Evolutionary conservation across 768 basidiomycete species (phyloP).

Genomic region (Boletus rufocinnamomeus): DNA sequence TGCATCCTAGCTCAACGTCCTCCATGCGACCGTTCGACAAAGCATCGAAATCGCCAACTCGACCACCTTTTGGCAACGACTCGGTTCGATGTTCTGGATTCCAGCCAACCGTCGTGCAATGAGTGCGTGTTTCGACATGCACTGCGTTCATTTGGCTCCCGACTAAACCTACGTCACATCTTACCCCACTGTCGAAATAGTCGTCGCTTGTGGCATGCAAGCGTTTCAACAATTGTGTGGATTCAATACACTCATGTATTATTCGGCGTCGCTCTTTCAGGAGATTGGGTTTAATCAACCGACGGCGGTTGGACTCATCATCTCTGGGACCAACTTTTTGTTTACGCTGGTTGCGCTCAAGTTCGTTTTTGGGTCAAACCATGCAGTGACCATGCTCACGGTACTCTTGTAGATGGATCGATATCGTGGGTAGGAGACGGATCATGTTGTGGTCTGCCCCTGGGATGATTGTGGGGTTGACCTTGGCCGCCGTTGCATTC

Average conservation of each 20-base stretch:
- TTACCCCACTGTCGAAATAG: constrained; percentile 34
- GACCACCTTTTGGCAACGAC: constrained; percentile 60
- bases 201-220: constrained; percentile 79
- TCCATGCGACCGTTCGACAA: constrained; percentile 59
- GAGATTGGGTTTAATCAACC: constrained; percentile 82
- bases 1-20: constrained; percentile 50
- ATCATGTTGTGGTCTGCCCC: constrained; percentile 74
- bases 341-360: constrained; percentile 77
- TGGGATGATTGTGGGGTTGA: constrained; percentile 69
- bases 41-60: constrained; percentile 62
- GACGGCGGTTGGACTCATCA: constrained; percentile 76
- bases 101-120: constrained; percentile 69
- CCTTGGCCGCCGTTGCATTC: constrained; percentile 65
- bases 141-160: not conserved
- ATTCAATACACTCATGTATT: constrained; percentile 79
- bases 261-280: constrained; percentile 77
- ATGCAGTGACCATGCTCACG: not conserved
- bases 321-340: constrained; percentile 77
- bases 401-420: constrained; percentile 44
- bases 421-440: constrained; percentile 64
- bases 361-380: constrained; percentile 30
- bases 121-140: constrained; percentile 42
- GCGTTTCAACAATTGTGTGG: constrained; percentile 84
- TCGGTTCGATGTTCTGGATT: constrained; percentile 53
- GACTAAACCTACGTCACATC: not conserved